phyloP scores from a whole-genome alignment of 805 yeast genomes.

The Candida boidinii region DNA sequence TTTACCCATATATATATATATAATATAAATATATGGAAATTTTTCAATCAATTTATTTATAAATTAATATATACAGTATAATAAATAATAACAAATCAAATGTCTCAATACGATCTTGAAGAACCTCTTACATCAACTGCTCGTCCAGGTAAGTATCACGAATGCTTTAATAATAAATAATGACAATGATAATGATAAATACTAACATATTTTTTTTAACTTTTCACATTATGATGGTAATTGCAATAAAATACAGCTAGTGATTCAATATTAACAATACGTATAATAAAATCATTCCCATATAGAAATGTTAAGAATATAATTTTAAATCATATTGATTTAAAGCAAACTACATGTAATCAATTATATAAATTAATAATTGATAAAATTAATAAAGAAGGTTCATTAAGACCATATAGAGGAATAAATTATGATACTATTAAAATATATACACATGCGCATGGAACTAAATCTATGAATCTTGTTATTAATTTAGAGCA shows the following conservation, averaged over 20 bases:
- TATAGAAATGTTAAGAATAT: conserved; percentile 80
- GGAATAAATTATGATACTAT: conserved; percentile 64
- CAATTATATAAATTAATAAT: conserved; percentile 49
- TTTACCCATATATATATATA: too few species aligned
- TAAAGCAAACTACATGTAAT: conserved; percentile 57
- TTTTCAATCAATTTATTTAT: too few species aligned
- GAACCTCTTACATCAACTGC: conserved; percentile 78
- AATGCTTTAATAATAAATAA: too few species aligned
- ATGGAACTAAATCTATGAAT: conserved; percentile 88
- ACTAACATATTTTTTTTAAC: conserved; percentile 1
- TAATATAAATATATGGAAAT: too few species aligned
- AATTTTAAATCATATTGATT: conserved; percentile 60
- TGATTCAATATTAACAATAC: conserved; percentile 71
- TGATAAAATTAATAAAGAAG: conserved; percentile 38
- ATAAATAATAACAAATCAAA: too few species aligned
- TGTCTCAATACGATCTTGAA: conserved; percentile 33
- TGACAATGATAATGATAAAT: not conserved
- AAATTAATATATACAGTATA: too few species aligned
- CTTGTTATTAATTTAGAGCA: conserved; percentile 85
- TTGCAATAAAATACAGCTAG: not conserved
- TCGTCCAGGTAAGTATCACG: conserved; percentile 43
- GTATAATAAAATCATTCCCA: conserved; percentile 87
- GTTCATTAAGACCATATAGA: conserved; percentile 76
- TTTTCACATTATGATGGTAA: not conserved
- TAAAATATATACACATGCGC: conserved; percentile 90